Evolutionary conservation across 768 basidiomycete genomes (phyloP).

Genomic region (Leccinum uliginosum): DNA sequence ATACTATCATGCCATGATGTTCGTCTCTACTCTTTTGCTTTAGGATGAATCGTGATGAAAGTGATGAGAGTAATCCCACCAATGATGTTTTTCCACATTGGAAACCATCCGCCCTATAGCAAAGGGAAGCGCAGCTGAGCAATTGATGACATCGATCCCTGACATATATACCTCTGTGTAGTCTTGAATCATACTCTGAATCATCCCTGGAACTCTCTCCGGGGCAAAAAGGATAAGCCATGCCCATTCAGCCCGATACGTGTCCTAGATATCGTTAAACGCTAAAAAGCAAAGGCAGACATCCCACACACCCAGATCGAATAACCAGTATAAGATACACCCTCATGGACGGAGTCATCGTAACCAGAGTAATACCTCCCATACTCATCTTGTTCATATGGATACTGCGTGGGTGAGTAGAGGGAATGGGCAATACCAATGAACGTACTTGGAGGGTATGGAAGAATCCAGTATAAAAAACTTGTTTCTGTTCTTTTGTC

Average conservation of each 20-base stretch:
- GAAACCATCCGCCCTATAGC: constrained; percentile 69
- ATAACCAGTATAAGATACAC: constrained; percentile 75
- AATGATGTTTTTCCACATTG: constrained; percentile 88
- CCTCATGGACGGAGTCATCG: constrained; percentile 57
- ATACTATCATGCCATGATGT: constrained; percentile 59
- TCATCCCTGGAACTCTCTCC: constrained; percentile 71
- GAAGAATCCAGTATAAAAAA: constrained; percentile 60
- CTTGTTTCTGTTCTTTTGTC: constrained; percentile 40
- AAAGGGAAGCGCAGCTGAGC: neutral
- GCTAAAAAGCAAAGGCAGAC: neutral
- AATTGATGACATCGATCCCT: neutral
- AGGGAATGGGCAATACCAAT: neutral
- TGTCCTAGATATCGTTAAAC: constrained; percentile 49
- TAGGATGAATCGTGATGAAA: neutral
- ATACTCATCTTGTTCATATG: constrained; percentile 68
- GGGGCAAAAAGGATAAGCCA: constrained; percentile 76
- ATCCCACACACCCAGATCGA: constrained; percentile 61
- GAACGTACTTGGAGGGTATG: constrained; percentile 53
- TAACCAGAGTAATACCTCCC: constrained; percentile 75
- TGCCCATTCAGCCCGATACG: constrained; percentile 73
- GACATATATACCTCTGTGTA: constrained; percentile 49
- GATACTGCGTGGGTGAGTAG: constrained; percentile 47
- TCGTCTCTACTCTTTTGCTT: constrained; percentile 49
- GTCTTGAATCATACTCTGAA: constrained; percentile 77
- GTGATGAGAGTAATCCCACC: constrained; percentile 32